phyloP scores from a whole-genome alignment of 805 yeast genomes.

The Kazachstania viticola region DNA sequence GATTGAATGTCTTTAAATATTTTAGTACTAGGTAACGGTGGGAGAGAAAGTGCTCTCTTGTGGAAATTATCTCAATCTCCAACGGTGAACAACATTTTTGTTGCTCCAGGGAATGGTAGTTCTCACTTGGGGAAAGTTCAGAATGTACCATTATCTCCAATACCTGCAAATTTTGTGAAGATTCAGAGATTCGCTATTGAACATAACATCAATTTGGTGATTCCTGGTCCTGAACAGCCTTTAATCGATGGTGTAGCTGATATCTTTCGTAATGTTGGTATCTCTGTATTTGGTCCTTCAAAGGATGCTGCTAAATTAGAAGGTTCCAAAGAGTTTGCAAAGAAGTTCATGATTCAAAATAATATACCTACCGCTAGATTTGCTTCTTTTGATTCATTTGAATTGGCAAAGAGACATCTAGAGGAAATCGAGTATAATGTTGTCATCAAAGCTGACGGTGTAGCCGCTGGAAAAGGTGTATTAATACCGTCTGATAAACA shows the following conservation, averaged over 20 bases:
- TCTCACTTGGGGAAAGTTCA: constrained; percentile 43
- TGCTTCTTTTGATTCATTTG: constrained; percentile 67
- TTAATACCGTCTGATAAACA: constrained; percentile 74
- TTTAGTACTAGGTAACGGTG: constrained; percentile 92
- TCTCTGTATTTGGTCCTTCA: constrained; percentile 96
- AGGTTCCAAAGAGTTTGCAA: constrained; percentile 91
- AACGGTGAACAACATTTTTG: constrained; percentile 59
- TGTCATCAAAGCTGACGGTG: constrained; percentile 93
- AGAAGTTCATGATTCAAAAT: constrained; percentile 86
- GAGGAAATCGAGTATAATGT: constrained; percentile 51
- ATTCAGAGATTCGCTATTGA: constrained; percentile 66
- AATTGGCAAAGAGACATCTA: constrained; percentile 56
- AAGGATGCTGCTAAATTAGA: constrained; percentile 86
- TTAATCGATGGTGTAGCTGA: constrained; percentile 84
- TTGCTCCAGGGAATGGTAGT: constrained; percentile 97
- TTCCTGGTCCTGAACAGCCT: constrained; percentile 99
- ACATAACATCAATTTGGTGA: constrained; percentile 56
- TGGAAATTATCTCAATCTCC: constrained; percentile 83
- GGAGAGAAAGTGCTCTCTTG: constrained; percentile 94
- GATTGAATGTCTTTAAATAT: constrained; percentile 44
- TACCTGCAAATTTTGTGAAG: constrained; percentile 53
- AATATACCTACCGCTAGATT: constrained; percentile 90
- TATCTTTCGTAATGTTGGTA: constrained; percentile 66
- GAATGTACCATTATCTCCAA: constrained; percentile 58
- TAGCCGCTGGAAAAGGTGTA: constrained; percentile 98